Evolutionary conservation across 768 basidiomycete genomes (phyloP).

Genomic region (Fomitopsis serialis): DNA sequence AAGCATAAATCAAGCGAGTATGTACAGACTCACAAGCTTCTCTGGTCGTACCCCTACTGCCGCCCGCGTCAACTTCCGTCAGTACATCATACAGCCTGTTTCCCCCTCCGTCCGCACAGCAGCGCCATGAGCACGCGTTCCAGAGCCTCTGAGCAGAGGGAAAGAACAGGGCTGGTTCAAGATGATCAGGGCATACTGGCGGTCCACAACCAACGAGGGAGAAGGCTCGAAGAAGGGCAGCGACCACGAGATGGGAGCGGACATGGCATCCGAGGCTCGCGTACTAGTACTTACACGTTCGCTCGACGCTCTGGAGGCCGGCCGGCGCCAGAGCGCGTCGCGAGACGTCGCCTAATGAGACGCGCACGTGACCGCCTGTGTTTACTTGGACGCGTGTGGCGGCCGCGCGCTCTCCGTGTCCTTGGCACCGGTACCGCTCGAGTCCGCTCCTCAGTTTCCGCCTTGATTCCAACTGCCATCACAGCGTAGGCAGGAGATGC

Average conservation of each 20-base stretch:
- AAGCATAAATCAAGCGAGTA: not conserved
- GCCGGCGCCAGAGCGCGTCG: not conserved
- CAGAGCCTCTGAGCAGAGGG: slow-evolving; percentile 56
- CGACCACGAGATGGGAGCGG: not conserved
- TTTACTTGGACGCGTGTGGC: slow-evolving; percentile 13
- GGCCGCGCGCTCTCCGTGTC: not conserved
- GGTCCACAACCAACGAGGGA: slow-evolving; percentile 4
- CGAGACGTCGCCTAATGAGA: not conserved
- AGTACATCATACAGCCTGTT: slow-evolving; percentile 59
- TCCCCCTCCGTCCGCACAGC: slow-evolving; percentile 58
- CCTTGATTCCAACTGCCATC: not conserved
- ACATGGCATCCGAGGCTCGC: not conserved
- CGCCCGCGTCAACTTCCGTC: slow-evolving; percentile 5
- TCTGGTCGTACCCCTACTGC: slow-evolving; percentile 1
- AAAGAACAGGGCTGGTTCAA: slow-evolving; percentile 84
- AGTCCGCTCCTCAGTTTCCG: not conserved
- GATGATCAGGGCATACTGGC: slow-evolving; percentile 61
- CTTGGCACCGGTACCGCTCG: not conserved
- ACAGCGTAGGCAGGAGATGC: not conserved
- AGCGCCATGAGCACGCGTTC: slow-evolving; percentile 22
- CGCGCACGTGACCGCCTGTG: slow-evolving; percentile 13
- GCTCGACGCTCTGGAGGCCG: not conserved
- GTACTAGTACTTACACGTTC: not conserved
- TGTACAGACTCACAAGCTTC: slow-evolving; percentile 11
- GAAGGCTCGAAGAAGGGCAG: slow-evolving; percentile 15